Evolutionary conservation across 1,139 yeast genomes (phyloP).

Genomic region (Suhomyces panamericanus): DNA sequence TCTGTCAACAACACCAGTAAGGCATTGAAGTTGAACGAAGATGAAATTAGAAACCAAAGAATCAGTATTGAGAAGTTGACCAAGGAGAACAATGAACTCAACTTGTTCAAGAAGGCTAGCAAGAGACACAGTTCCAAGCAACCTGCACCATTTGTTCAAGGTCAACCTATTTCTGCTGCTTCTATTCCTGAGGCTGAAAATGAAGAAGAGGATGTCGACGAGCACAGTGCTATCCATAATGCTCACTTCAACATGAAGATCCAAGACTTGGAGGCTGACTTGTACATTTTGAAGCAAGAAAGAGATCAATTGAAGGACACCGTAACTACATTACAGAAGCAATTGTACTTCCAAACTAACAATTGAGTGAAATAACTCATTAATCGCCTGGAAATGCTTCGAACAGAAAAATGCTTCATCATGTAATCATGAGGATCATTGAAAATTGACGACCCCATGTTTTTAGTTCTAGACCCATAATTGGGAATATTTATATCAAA

Average conservation of each 20-base stretch:
- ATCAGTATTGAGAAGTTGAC: constrained; percentile 55
- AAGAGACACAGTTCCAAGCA: constrained; percentile 34
- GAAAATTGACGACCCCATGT: constrained; percentile 2
- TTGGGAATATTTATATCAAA: constrained; percentile 1
- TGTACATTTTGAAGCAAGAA: constrained; percentile 78
- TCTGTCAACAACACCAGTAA: constrained; percentile 73
- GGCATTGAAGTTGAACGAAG: constrained; percentile 73
- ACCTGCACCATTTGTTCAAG: constrained; percentile 22
- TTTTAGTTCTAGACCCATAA: constrained; percentile 3
- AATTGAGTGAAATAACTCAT: constrained; percentile 11
- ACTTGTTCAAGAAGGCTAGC: constrained; percentile 49
- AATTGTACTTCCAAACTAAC: constrained; percentile 36
- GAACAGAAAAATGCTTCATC: neutral
- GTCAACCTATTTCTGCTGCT: constrained; percentile 14
- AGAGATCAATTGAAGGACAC: constrained; percentile 75
- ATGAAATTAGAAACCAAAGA: constrained; percentile 64
- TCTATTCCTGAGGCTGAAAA: constrained; percentile 19
- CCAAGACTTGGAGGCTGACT: constrained; percentile 81
- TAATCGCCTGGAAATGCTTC: constrained; percentile 1
- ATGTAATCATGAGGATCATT: neutral
- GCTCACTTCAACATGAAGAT: constrained; percentile 77
- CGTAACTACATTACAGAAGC: constrained; percentile 59
- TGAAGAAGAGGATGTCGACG: constrained; percentile 32
- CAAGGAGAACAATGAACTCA: constrained; percentile 70
- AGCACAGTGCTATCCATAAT: constrained; percentile 52